A percentile compares a stretch with the other conserved stretches of the same genome.
Conservation (phyloP, 208 protist species). For the Herpetomonas tarakana region DNA sequence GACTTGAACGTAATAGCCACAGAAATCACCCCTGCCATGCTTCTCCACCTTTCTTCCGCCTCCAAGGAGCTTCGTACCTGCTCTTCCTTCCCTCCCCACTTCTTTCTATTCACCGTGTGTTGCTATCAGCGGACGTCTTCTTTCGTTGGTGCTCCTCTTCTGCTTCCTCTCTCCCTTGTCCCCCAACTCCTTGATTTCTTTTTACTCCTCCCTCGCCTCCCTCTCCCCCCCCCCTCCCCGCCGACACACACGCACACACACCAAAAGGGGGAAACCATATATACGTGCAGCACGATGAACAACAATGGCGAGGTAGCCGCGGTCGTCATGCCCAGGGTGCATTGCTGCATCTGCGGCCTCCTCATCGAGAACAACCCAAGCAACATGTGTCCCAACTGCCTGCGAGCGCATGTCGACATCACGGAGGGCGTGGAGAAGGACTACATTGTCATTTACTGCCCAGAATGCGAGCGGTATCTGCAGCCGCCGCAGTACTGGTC, state of each 20-base stretch:
- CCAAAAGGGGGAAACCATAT: too few species aligned
- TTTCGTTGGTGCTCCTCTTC: constrained; percentile 4
- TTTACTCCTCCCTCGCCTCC: constrained; percentile 6
- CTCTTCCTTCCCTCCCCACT: constrained; percentile 1
- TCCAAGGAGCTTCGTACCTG: too few species aligned
- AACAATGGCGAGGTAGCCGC: too few species aligned
- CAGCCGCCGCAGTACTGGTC: constrained; percentile 97
- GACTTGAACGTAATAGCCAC: too few species aligned
- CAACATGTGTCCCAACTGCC: constrained; percentile 99
- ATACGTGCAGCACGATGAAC: too few species aligned
- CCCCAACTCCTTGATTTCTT: background rate
- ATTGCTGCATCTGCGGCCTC: constrained; percentile 97
- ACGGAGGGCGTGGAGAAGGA: constrained; percentile 97
- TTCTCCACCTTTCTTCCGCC: too few species aligned
- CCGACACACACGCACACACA: background rate
- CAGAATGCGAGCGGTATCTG: constrained; percentile 94
- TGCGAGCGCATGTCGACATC: constrained; percentile 97
- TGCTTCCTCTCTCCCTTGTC: background rate
- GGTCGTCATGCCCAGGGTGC: constrained; percentile 89
- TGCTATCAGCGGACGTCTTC: background rate
- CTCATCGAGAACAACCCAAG: constrained; percentile 97
- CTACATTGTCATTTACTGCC: constrained; percentile 94
- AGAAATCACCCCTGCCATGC: too few species aligned
- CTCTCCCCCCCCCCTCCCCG: constrained; percentile 1
- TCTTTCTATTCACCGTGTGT: background rate